phyloP scores from a whole-genome alignment of 2,329 filamentous ascomycete genomes.

The Paracoccidioides brasiliensis region DNA sequence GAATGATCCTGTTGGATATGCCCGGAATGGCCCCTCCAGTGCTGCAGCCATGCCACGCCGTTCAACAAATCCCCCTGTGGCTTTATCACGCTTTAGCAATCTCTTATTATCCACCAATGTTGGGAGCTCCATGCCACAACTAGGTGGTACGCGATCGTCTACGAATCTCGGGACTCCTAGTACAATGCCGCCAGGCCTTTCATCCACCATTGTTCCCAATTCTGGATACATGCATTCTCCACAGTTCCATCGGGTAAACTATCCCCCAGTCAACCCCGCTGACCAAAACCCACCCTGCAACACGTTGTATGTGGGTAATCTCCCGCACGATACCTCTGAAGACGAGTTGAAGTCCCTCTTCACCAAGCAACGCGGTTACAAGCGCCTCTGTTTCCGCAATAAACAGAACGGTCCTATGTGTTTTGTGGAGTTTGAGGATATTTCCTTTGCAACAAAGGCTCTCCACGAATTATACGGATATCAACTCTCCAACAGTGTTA shows the following conservation, averaged over 20 bases:
- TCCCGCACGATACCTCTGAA: slow-evolving; percentile 83
- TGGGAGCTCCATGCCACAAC: slow-evolving; percentile 42
- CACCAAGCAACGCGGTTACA: slow-evolving; percentile 86
- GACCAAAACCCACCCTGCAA: slow-evolving; percentile 97
- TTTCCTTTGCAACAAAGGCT: slow-evolving; percentile 82
- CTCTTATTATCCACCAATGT: slow-evolving; percentile 61
- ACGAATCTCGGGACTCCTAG: slow-evolving; percentile 40
- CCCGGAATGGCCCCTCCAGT: slow-evolving; percentile 50
- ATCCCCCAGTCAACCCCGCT: slow-evolving; percentile 81
- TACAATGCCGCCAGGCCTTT: slow-evolving; percentile 44
- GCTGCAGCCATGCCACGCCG: slow-evolving; percentile 40
- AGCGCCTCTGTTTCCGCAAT: slow-evolving; percentile 83
- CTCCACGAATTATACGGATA: slow-evolving; percentile 81
- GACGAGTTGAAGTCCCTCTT: slow-evolving; percentile 93
- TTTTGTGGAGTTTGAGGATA: slow-evolving; percentile 94
- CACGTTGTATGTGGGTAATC: slow-evolving; percentile 93
- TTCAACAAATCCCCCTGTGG: slow-evolving; percentile 58
- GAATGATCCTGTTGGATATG: slow-evolving; percentile 52
- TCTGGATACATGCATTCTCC: slow-evolving; percentile 44
- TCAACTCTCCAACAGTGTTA: slow-evolving; percentile 77
- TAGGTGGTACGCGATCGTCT: slow-evolving; percentile 36
- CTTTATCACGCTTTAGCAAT: slow-evolving; percentile 53
- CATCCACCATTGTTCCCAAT: slow-evolving; percentile 28
- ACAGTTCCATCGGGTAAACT: slow-evolving; percentile 51
- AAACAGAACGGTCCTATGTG: slow-evolving; percentile 97